Evolutionary conservation across 371 early-diverging fungal species (phyloP).

Genomic region (Syncephalastrum contaminatum): DNA sequence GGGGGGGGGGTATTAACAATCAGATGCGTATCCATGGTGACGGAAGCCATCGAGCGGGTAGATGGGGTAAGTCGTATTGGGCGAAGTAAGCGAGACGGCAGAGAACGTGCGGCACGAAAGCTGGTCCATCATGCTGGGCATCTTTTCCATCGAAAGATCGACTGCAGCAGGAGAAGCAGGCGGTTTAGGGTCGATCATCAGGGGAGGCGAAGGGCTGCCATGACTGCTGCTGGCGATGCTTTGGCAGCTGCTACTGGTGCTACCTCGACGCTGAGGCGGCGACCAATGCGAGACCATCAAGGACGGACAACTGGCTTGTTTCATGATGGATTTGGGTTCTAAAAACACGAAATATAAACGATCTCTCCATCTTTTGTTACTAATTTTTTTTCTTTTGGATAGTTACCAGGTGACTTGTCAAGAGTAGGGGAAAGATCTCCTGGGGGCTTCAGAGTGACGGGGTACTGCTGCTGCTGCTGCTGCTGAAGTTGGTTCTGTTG

Average conservation of each 20-base stretch:
- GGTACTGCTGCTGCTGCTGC: neutral
- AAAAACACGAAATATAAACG: neutral
- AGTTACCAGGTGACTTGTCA: too few species aligned
- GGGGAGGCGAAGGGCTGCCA: constrained; percentile 3
- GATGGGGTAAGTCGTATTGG: constrained; percentile 16
- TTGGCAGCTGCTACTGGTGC: too few species aligned
- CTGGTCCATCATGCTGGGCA: constrained; percentile 32
- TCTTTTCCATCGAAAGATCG: constrained; percentile 15
- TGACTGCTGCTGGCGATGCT: neutral
- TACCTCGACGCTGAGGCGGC: neutral
- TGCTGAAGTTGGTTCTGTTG: constrained; percentile 7
- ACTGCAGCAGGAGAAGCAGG: constrained; percentile 6
- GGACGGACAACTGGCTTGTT: constrained; percentile 25
- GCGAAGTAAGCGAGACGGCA: constrained; percentile 20
- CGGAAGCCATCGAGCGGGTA: constrained; percentile 13
- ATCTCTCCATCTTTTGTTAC: too few species aligned
- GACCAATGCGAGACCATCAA: constrained; percentile 14
- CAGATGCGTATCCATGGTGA: constrained; percentile 10
- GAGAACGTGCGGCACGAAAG: constrained; percentile 34
- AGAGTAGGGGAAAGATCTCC: too few species aligned
- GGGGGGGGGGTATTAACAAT: constrained; percentile 1
- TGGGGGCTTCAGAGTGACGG: too few species aligned
- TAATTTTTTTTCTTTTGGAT: too few species aligned
- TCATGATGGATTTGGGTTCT: constrained; percentile 18
- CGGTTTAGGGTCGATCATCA: constrained; percentile 7